Evolutionary conservation across 805 yeast species (phyloP).

Genomic region (Metschnikowia proteae): DNA sequence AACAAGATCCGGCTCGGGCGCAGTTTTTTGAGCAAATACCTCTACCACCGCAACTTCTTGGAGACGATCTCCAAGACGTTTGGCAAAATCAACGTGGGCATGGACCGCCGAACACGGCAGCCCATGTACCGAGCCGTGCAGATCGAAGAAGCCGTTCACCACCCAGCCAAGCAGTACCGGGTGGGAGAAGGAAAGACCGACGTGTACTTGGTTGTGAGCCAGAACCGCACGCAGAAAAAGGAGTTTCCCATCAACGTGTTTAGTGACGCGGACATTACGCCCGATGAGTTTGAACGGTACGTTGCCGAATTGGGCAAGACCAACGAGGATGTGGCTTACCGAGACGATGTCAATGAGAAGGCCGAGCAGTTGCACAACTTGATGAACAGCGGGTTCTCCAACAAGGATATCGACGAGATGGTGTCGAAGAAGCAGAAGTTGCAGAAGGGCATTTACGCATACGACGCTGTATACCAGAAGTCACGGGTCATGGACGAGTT

Average conservation of each 20-base stretch:
- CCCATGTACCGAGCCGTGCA: constrained; percentile 80
- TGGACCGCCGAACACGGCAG: constrained; percentile 55
- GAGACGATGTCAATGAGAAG: constrained; percentile 62
- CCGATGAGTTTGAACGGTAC: constrained; percentile 73
- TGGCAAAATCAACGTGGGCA: constrained; percentile 81
- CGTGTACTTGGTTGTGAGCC: constrained; percentile 67
- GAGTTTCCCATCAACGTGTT: constrained; percentile 74
- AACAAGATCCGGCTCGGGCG: constrained; percentile 77
- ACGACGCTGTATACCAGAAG: constrained; percentile 71
- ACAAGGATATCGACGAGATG: constrained; percentile 72
- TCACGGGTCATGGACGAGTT: constrained; percentile 69
- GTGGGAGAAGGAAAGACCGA: constrained; percentile 44
- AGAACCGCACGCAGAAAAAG: constrained; percentile 69
- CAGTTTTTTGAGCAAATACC: constrained; percentile 64
- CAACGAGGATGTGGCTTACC: constrained; percentile 54
- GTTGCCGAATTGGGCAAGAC: constrained; percentile 56
- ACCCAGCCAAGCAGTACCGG: constrained; percentile 40
- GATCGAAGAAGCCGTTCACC: constrained; percentile 58
- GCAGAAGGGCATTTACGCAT: constrained; percentile 41
- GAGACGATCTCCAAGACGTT: constrained; percentile 67
- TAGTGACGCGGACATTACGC: constrained; percentile 70
- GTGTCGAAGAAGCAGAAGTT: constrained; percentile 67
- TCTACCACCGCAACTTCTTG: constrained; percentile 79
- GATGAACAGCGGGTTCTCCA: constrained; percentile 62
- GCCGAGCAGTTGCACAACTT: constrained; percentile 58